Base-by-base conservation (phyloP, 208 protist species). In the Kentomonas sorsogonicus region DNA sequence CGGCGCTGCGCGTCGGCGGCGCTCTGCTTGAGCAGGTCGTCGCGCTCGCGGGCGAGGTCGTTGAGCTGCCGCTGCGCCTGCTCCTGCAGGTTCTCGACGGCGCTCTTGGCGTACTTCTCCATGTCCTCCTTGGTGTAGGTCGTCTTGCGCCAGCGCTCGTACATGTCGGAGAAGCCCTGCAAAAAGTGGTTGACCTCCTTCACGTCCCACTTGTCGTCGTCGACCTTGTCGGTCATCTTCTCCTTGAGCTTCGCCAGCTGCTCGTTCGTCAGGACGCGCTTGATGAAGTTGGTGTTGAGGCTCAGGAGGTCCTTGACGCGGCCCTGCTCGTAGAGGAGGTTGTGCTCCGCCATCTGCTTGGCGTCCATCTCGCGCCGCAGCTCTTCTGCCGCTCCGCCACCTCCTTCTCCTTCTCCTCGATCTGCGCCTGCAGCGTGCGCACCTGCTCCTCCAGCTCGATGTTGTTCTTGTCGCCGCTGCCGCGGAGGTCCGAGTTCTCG, bases 41-140 rank as follows among this genome's bases (percentile, higher is more conserved):
- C 83, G 43, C 70, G 64, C 5, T 64, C 69, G 33, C 78, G 83
- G n/a, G 57, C 56, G 0, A 73, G 72, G n/a, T 92, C 83, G 56
- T 72, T 69, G 18, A 89, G 52, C 68, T 92, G 78, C 13, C 71
- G 83, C 54, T 93, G 77, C 22, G 80, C 67, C 59, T 91, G 80
- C 58, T 81, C 74, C 58, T 86, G 63, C 57, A 83, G 16, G n/a
- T 86, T 79, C 25, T 43, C 66, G 51, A 80, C 68, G 1, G 76
- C 81, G 27, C 77, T 68, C 31, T 72, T 71, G 18, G 81, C 84
- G 63, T 93, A 89, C 57, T 89, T 83, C 67, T 95, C 79, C 69
- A 93, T 77, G 59, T 95, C 89, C 39, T 92, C 83, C 68, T 87
- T 68, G 13, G 89, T 91, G 59, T 90, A 93, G 25, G 84, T 86